These are phyloP conservation scores for Domatiomyces globalis DNA, from an alignment of 2,329 filamentous ascomycete genomes.

Conservation along the genomic window DNA sequence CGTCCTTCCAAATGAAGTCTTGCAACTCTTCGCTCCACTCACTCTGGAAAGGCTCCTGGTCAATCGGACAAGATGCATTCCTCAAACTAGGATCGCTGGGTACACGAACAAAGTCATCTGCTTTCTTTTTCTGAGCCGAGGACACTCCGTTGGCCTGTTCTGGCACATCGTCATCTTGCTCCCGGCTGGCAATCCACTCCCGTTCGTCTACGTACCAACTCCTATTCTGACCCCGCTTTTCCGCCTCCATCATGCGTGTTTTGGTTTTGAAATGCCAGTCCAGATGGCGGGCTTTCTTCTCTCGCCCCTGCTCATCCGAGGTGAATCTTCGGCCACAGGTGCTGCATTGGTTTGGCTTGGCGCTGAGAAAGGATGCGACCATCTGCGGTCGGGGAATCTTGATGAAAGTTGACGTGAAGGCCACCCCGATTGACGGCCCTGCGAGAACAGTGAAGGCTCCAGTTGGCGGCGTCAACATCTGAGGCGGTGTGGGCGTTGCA, in stretches of 20 bases:
- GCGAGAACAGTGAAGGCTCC: slow-evolving; percentile 13
- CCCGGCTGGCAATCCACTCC: slow-evolving; percentile 81
- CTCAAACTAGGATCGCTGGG: slow-evolving; percentile 62
- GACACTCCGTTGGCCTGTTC: slow-evolving; percentile 27
- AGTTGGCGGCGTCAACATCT: slow-evolving; percentile 27
- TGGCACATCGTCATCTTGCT: slow-evolving; percentile 54
- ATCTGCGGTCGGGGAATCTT: slow-evolving; percentile 67
- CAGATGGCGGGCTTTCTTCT: slow-evolving; percentile 80
- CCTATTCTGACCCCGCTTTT: slow-evolving; percentile 74
- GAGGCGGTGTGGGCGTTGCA: slow-evolving; percentile 29
- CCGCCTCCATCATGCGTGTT: slow-evolving; percentile 70
- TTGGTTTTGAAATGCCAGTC: slow-evolving; percentile 98
- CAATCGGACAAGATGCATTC: slow-evolving; percentile 78
- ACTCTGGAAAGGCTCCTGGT: slow-evolving; percentile 86
- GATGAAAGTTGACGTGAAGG: slow-evolving; percentile 51
- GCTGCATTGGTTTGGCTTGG: slow-evolving; percentile 71
- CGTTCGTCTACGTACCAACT: slow-evolving; percentile 90
- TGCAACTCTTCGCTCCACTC: slow-evolving; percentile 85
- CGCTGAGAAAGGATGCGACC: slow-evolving; percentile 61
- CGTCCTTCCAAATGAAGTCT: slow-evolving; percentile 95
- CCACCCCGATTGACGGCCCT: slow-evolving; percentile 24
- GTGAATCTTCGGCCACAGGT: slow-evolving; percentile 83
- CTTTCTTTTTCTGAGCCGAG: slow-evolving; percentile 38
- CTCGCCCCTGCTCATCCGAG: slow-evolving; percentile 60
- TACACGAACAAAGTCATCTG: slow-evolving; percentile 62